phyloP scores from a whole-genome alignment of 768 basidiomycete genomes.

The Amanita thiersii region DNA sequence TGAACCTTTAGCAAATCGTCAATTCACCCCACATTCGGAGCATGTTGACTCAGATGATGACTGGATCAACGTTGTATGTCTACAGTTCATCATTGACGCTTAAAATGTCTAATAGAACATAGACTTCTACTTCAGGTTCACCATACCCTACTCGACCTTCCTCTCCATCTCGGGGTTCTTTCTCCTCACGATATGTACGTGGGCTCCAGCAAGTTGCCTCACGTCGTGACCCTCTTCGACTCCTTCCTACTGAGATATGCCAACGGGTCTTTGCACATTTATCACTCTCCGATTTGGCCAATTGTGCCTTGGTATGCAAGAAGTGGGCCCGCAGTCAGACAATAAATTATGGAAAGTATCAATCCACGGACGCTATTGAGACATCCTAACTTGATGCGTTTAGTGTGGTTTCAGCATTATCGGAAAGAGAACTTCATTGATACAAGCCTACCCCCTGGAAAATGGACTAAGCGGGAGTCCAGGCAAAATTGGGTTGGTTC shows the following conservation, averaged over 20 bases:
- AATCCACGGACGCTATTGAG: background rate
- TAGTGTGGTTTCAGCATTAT: conserved; percentile 94
- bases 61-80: conserved; percentile 62
- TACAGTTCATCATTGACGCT: conserved; percentile 9
- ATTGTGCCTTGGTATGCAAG: conserved; percentile 72
- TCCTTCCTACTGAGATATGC: conserved; percentile 73
- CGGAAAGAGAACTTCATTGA: conserved; percentile 84
- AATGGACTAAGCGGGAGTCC: conserved; percentile 92
- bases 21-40: conserved; percentile 20
- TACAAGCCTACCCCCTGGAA: conserved; percentile 66
- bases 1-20: conserved; percentile 3
- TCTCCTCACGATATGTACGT: conserved; percentile 36
- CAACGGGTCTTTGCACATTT: conserved; percentile 70
- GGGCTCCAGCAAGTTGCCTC: conserved; percentile 37
- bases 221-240: conserved; percentile 53
- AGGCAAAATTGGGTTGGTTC: conserved; percentile 79
- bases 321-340: conserved; percentile 90
- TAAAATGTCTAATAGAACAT: background rate
- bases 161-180: conserved; percentile 40
- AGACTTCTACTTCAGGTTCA: conserved; percentile 65
- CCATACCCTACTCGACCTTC: conserved; percentile 58
- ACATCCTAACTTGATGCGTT: background rate
- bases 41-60: conserved; percentile 61
- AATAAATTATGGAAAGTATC: conserved; percentile 71
- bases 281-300: conserved; percentile 56